Evolutionary conservation across 1,139 yeast genomes (phyloP).

Genomic region (Pichia kudriavzevii): DNA sequence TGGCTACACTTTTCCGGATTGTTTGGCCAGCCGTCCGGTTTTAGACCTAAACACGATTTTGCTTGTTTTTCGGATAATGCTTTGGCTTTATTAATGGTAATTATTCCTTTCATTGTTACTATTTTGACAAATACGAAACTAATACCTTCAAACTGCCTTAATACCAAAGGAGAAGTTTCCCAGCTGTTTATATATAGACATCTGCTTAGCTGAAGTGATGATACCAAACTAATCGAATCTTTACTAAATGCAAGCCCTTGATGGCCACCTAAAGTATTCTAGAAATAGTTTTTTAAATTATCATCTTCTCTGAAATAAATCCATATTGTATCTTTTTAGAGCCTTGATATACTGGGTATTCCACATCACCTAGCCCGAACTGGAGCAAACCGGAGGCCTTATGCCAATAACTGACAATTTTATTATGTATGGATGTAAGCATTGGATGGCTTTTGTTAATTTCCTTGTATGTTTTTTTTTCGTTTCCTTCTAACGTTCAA

Average conservation of each 20-base stretch:
- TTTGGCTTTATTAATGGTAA: slow-evolving; percentile 23
- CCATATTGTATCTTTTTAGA: slow-evolving; percentile 32
- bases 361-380: slow-evolving; percentile 41
- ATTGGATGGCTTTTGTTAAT: slow-evolving; percentile 34
- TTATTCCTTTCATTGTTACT: slow-evolving; percentile 31
- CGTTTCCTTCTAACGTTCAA: slow-evolving; percentile 36
- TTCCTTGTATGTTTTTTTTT: slow-evolving; percentile 35
- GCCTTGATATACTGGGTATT: slow-evolving; percentile 36
- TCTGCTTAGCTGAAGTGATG: slow-evolving; percentile 31
- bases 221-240: slow-evolving; percentile 35
- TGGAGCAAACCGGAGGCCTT: slow-evolving; percentile 37
- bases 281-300: slow-evolving; percentile 33
- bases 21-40: slow-evolving; percentile 33
- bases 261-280: slow-evolving; percentile 37
- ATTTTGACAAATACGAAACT: slow-evolving; percentile 35
- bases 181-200: slow-evolving; percentile 39
- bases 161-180: slow-evolving; percentile 38
- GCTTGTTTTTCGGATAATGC: slow-evolving; percentile 29
- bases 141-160: slow-evolving; percentile 39
- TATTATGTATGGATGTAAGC: slow-evolving; percentile 28
- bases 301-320: slow-evolving; percentile 36
- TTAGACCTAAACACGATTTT: slow-evolving; percentile 34
- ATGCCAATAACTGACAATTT: slow-evolving; percentile 25
- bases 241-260: slow-evolving; percentile 34
- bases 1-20: slow-evolving; percentile 10